Evolutionary conservation across 495 filamentous ascomycete species (phyloP).

Genomic region (Aspergillus affinis): DNA sequence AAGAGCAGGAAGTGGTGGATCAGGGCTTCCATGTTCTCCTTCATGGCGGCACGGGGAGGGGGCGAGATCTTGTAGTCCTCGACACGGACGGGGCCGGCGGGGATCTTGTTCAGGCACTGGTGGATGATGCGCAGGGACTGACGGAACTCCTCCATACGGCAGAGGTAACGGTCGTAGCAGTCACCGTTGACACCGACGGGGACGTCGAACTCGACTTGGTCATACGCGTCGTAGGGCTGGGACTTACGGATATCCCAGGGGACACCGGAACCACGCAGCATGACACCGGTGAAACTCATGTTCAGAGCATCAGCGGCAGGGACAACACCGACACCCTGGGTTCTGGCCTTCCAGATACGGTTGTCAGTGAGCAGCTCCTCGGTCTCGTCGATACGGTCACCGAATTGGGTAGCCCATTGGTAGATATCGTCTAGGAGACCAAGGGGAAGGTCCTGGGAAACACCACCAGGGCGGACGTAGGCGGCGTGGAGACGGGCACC

Average conservation of each 20-base stretch:
- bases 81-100: conserved; percentile 85
- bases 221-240: conserved; percentile 96
- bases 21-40: conserved; percentile 99
- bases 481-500: conserved; percentile 97
- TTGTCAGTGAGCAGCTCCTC: conserved; percentile 99
- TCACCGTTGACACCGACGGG: conserved; percentile 96
- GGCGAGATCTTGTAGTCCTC: conserved; percentile 99
- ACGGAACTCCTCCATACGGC: conserved; percentile 99
- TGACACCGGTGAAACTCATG: conserved; percentile 94
- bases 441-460: conserved; percentile 90
- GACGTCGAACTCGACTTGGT: conserved; percentile 96
- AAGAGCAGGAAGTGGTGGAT: conserved; percentile 99
- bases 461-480: conserved; percentile 96
- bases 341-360: conserved; percentile 96
- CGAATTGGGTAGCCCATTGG: conserved; percentile 99
- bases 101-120: conserved; percentile 99
- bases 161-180: conserved; percentile 98
- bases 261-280: conserved; percentile 96
- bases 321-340: conserved; percentile 88
- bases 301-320: conserved; percentile 89
- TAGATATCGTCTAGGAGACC: conserved; percentile 99
- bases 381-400: conserved; percentile 98
- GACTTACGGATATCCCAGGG: conserved; percentile 97
- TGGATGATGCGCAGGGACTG: conserved; percentile 97
- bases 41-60: conserved; percentile 96